Base-by-base conservation (phyloP, 2,329 filamentous ascomycete genomes). In the Cladosporium velox region DNA sequence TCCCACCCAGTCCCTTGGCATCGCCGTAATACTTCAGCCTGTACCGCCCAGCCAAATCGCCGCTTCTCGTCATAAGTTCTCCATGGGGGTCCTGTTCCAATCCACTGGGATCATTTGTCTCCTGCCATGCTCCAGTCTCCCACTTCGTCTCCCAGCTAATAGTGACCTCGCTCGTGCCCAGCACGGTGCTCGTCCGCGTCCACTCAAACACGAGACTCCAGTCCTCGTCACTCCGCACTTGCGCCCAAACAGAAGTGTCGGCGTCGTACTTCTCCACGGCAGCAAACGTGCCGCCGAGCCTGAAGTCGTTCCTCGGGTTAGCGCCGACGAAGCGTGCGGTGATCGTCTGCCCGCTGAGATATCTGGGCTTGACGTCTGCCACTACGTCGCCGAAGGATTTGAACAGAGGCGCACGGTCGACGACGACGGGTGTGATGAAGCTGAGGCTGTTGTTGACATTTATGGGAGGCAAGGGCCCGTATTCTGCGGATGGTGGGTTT, bases 221-320 rank as follows among this genome's bases (percentile, higher is more conserved):
- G 75, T 97, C 93, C 4, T 80, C 80, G 74, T 97, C 94, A 67
- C 88, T 87, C 18, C 88, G 84, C 2, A 95, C 85, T 49, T 81
- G 83, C 8, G 77, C 79, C 94, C 94, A 97, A 0, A 55, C 65
- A 1, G 68, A 69, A 15, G 75, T 80, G 71, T 79, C 65, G 75
- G 73, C 47, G 72, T 83, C 76, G 58, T 86, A 82, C 73, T 82
- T 82, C 80, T 97, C 93, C 0, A 97, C 85, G 0, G 90, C 87
- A 0, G 89, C 89, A 77, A 88, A 97, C 0, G 92, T 96, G 2
- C 83, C 84, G 72, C 91, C 93, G 1, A 92, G 86, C 1, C 88
- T 86, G 34, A 97, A 86, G 70, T 97, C 91, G 77, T 97, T 97
- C 34, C 94, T 86, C 18, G 94, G 94, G 73, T 97, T 97, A 0